phyloP scores from a whole-genome alignment of 345 rosid genomes.

The Fremontodendron californicum region DNA sequence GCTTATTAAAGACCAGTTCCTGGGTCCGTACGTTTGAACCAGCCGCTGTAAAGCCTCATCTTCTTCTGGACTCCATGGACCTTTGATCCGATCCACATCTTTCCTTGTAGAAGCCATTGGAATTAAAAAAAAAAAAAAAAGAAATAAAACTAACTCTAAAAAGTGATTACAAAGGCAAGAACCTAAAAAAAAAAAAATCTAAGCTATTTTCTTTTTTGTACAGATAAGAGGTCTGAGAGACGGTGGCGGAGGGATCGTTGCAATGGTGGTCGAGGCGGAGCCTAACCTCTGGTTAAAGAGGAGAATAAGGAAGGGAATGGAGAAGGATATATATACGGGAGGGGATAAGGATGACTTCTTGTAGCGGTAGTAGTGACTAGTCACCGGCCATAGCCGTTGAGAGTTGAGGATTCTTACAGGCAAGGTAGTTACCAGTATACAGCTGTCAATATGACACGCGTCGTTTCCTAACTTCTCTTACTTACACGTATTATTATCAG shows the following conservation, averaged over 20 bases:
- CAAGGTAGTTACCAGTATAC: constrained; percentile 64
- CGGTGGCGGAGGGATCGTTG: background rate
- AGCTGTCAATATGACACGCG: constrained; percentile 68
- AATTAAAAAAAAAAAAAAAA: background rate
- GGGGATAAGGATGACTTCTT: constrained; percentile 47
- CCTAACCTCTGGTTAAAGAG: constrained; percentile 3
- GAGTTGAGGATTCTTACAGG: constrained; percentile 43
- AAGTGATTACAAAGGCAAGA: background rate
- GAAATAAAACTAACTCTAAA: too few relatives aligned
- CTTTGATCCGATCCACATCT: constrained; percentile 73
- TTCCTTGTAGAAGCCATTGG: constrained; percentile 40
- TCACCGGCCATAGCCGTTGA: constrained; percentile 51
- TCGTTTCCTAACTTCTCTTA: constrained; percentile 19
- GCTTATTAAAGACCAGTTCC: constrained; percentile 79
- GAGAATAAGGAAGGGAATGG: background rate
- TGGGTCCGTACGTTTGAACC: constrained; percentile 60
- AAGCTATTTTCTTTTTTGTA: background rate
- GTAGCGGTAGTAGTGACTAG: constrained; percentile 36
- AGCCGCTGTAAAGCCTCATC: constrained; percentile 61
- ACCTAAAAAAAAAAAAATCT: background rate
- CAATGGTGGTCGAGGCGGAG: constrained; percentile 1
- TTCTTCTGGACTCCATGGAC: constrained; percentile 87
- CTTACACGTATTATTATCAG: constrained; percentile 42
- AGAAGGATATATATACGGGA: constrained; percentile 17
- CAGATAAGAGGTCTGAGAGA: background rate